Base-by-base conservation (phyloP, 768 basidiomycete genomes). In the Kwoniella dendrophila region DNA sequence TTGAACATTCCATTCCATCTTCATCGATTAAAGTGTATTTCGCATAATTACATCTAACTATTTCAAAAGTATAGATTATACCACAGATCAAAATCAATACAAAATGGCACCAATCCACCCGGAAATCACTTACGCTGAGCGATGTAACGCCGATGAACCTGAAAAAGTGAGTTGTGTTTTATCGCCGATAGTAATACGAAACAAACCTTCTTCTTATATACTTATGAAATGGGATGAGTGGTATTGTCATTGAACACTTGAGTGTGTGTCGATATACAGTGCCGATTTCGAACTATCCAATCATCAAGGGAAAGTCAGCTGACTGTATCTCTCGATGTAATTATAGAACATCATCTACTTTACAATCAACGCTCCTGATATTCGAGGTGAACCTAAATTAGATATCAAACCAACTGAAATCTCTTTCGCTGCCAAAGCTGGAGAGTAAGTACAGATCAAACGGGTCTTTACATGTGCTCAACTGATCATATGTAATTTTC, bases 51-150 rank as follows among this genome's bases (percentile, higher is more conserved):
- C 18, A 34, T 34, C 3, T 20, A 32, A 3, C 34, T 36, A 8
- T 8, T 36, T 8, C 7, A 7, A 36, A 7, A 36, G 34, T 36
- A 36, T 8, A 36, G 16, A 7, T 36, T 24, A 24, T n/a, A 49
- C 45, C 18, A 49, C n/a, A 32, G 4, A 44, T 2, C 47, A 40
- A 36, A 58, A 43, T n/a, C 4, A 45, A 44, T 16, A 0, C 29
- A 55, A 62, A 62, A 77, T 75, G 74, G 66, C 66, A 41, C 62
- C 66, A 60, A 61, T 69, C 18, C 90, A 92, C 79, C 94, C 94
- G 36, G 92, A 96, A 81, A 83, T 95, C 34, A 84, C 93, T 1
- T 98, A 94, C 92, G 94, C 95, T 47, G 94, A 98, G 81, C 86
- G 95, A 70, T 90, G 88, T 83, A 89, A 86, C 40, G 83, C 79